Conservation (phyloP, 257 asterid genomes). For the Nicotiana knightiana region DNA sequence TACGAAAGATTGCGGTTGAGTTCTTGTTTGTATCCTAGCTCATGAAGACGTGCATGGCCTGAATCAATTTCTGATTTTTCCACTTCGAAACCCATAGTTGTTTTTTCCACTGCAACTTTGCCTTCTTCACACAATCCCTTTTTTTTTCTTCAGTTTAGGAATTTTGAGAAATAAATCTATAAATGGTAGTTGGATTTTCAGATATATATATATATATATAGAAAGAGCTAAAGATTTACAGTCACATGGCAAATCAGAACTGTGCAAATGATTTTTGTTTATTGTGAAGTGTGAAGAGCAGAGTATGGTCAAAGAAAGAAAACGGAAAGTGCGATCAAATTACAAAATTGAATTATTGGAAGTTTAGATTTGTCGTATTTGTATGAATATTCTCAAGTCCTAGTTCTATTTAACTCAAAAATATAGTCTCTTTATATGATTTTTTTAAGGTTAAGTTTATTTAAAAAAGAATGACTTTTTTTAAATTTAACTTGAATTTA, state of each 20-base stretch:
- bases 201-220: not conserved
- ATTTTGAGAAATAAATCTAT: not conserved
- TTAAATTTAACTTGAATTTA: too few species aligned
- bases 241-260: not conserved
- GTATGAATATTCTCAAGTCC: too few species aligned
- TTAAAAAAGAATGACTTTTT: too few species aligned
- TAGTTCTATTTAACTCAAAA: too few species aligned
- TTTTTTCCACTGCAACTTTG: not conserved
- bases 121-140: not conserved
- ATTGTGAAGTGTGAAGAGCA: not conserved
- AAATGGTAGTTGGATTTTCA: not conserved
- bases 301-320: not conserved
- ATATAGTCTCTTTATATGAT: too few species aligned
- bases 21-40: constrained; percentile 96
- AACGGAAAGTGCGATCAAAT: not conserved
- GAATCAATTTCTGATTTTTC: constrained; percentile 33
- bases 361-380: too few species aligned
- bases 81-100: constrained; percentile 3
- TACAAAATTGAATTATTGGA: too few species aligned
- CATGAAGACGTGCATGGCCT: constrained; percentile 78
- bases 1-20: constrained; percentile 99
- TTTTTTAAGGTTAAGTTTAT: too few species aligned
- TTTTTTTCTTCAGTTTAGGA: not conserved
- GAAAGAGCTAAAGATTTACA: not conserved
- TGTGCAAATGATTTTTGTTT: not conserved